A percentile compares a stretch with the other conserved stretches of the same genome.
Conservation (phyloP, 257 asterid genomes). For the Sherardia arvensis region DNA sequence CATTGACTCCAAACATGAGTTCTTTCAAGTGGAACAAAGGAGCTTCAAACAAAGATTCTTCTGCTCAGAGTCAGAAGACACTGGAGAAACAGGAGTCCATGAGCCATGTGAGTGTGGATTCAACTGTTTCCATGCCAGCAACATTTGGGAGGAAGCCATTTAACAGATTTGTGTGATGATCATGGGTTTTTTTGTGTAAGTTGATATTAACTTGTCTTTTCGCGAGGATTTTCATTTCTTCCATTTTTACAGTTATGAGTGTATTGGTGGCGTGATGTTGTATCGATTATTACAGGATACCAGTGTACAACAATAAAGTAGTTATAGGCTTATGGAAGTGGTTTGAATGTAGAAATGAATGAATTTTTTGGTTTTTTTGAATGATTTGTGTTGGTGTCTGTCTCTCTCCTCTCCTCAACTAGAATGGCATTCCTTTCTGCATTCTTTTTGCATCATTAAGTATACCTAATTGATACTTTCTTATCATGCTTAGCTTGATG, state of each 20-base stretch:
- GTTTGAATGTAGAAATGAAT: constrained; percentile 24
- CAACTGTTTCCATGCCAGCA: constrained; percentile 75
- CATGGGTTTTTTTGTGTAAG: constrained; percentile 11
- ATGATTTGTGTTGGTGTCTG: neutral
- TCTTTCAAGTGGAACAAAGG: constrained; percentile 74
- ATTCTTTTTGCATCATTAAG: neutral
- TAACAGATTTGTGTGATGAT: constrained; percentile 92
- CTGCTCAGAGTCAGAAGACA: constrained; percentile 34
- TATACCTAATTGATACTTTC: neutral
- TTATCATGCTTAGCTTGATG: neutral
- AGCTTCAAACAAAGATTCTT: constrained; percentile 41
- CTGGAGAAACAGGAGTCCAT: constrained; percentile 41
- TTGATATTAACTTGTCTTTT: constrained; percentile 16
- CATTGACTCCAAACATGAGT: constrained; percentile 56
- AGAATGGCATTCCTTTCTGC: neutral
- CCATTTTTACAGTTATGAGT: constrained; percentile 9
- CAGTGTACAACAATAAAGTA: constrained; percentile 31
- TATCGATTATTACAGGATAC: constrained; percentile 18
- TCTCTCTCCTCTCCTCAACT: neutral
- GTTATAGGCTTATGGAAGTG: constrained; percentile 24
- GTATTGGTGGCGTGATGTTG: constrained; percentile 19
- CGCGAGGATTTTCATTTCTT: constrained; percentile 14
- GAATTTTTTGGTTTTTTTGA: neutral
- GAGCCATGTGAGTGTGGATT: constrained; percentile 46
- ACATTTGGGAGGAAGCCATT: constrained; percentile 67